Conservation (phyloP, 805 yeast species). For the Vanderwaltozyma verrucispora region DNA sequence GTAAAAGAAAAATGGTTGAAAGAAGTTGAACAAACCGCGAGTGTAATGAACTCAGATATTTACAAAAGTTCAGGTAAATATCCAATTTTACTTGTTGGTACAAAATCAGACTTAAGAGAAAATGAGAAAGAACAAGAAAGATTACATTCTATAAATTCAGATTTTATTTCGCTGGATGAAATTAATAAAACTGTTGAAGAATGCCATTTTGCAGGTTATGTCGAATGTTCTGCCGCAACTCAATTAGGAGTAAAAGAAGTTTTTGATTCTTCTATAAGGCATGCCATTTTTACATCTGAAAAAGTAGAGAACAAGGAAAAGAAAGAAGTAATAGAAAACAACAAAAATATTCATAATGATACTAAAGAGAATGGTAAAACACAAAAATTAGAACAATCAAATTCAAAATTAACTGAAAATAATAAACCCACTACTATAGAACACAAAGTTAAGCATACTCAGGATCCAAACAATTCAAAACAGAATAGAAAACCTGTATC, state of each 20-base stretch:
- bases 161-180: slow-evolving; percentile 52
- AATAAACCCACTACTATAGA: too few species aligned
- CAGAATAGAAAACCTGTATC: not conserved
- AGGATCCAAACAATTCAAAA: not conserved
- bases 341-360: too few species aligned
- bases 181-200: slow-evolving; percentile 61
- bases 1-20: slow-evolving; percentile 79
- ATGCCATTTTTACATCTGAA: slow-evolving; percentile 37
- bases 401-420: too few species aligned
- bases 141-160: slow-evolving; percentile 38
- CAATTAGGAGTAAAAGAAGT: slow-evolving; percentile 80
- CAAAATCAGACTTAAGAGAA: slow-evolving; percentile 80
- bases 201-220: slow-evolving; percentile 59
- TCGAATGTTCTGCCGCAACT: slow-evolving; percentile 86
- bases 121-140: slow-evolving; percentile 63
- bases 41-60: slow-evolving; percentile 33
- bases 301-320: slow-evolving; percentile 8
- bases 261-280: slow-evolving; percentile 63
- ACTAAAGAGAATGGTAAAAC: not conserved
- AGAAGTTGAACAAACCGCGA: slow-evolving; percentile 76
- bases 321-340: not conserved
- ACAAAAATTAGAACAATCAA: not conserved
- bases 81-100: slow-evolving; percentile 68
- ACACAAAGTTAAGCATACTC: too few species aligned
- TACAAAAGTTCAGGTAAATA: slow-evolving; percentile 11